phyloP scores from a whole-genome alignment of 2,329 filamentous ascomycete genomes.

The Coniochaeta sp. region DNA sequence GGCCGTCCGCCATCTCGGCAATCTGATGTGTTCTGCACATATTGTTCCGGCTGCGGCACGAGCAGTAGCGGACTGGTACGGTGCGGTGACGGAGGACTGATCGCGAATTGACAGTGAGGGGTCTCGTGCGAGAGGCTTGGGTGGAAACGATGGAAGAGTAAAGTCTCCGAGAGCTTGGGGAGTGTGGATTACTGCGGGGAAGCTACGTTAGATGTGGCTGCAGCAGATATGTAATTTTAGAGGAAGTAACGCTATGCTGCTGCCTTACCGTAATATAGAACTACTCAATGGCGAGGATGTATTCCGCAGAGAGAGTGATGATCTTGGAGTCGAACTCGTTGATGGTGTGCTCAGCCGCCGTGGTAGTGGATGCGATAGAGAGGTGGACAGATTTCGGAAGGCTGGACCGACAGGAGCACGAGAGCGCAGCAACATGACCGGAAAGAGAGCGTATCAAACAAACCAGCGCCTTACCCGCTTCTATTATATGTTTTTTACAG shows the following conservation, averaged over 20 bases:
- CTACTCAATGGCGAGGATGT: neutral
- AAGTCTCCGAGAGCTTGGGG: neutral
- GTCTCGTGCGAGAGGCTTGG: constrained; percentile 2
- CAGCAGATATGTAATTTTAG: neutral
- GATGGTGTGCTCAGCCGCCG: neutral
- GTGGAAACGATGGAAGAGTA: neutral
- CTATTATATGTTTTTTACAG: neutral
- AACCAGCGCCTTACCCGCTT: neutral
- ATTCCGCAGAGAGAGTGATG: neutral
- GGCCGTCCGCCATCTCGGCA: constrained; percentile 23
- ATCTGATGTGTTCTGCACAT: constrained; percentile 54
- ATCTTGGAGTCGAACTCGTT: neutral
- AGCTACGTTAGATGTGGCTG: neutral
- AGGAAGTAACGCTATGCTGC: neutral
- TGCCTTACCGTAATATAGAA: neutral
- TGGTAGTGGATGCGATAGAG: neutral
- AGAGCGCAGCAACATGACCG: constrained; percentile 2
- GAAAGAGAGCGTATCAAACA: neutral
- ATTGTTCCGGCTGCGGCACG: constrained; percentile 55
- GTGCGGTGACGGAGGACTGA: constrained; percentile 7
- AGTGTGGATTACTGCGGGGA: constrained; percentile 2
- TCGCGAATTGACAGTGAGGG: constrained; percentile 3
- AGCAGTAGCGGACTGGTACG: constrained; percentile 51
- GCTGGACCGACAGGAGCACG: neutral
- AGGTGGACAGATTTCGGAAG: constrained; percentile 1